These are phyloP conservation scores for Hypoxylon sp. DNA, from an alignment of 2,329 filamentous ascomycete genomes.

Conservation along the genomic window DNA sequence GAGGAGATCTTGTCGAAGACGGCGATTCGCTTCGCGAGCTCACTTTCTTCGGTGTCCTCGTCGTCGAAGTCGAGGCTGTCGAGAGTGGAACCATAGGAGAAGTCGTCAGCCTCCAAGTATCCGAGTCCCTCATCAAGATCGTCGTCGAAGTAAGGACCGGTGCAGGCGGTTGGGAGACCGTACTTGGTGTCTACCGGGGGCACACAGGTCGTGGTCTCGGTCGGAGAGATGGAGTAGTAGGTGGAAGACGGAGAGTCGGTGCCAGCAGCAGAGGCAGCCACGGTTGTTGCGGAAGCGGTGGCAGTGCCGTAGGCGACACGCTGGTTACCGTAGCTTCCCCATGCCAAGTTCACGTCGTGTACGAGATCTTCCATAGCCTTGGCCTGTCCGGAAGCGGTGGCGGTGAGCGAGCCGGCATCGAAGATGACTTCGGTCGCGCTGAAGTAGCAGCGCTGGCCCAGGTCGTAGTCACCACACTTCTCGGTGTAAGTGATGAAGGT, in stretches of 20 bases:
- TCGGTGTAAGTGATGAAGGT: conserved; percentile 21
- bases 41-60: not conserved
- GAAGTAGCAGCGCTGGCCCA: conserved; percentile 22
- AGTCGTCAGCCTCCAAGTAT: conserved; percentile 12
- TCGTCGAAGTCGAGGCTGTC: conserved; percentile 12
- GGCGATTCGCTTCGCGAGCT: conserved; percentile 8
- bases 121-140: conserved; percentile 10
- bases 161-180: conserved; percentile 17
- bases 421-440: conserved; percentile 11
- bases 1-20: conserved; percentile 7
- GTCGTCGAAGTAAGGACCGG: conserved; percentile 22
- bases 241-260: conserved; percentile 12
- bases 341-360: conserved; percentile 15
- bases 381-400: conserved; percentile 13
- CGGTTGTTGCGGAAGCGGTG: conserved; percentile 1
- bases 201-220: conserved; percentile 11
- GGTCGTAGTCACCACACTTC: conserved; percentile 14
- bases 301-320: conserved; percentile 18
- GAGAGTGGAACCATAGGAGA: conserved; percentile 11
- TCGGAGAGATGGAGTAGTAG: conserved; percentile 16
- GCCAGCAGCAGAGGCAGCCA: not conserved
- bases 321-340: conserved; percentile 16
- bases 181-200: conserved; percentile 16
- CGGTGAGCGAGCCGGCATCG: conserved; percentile 12
- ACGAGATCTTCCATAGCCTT: conserved; percentile 18